These are phyloP conservation scores for Fusarium pseudocircinatum DNA, from an alignment of 2,329 filamentous ascomycete genomes.

Conservation along the genomic window DNA sequence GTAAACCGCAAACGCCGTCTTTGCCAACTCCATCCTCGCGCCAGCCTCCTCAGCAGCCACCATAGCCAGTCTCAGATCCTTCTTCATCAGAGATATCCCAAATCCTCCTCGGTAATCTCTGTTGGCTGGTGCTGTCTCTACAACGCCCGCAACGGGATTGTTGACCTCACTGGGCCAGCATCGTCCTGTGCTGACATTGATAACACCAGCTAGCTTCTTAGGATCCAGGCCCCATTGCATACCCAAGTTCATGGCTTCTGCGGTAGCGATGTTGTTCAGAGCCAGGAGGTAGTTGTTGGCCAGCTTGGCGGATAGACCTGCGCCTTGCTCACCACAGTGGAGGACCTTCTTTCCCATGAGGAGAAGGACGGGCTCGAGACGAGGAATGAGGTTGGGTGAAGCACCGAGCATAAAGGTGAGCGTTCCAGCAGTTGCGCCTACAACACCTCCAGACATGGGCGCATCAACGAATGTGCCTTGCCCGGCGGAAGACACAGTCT, in stretches of 20 bases:
- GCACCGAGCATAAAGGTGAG: slow-evolving; percentile 96
- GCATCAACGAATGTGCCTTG: slow-evolving; percentile 89
- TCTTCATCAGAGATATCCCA: slow-evolving; percentile 80
- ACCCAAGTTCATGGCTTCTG: slow-evolving; percentile 74
- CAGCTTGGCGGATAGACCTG: slow-evolving; percentile 89
- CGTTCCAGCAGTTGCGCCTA: slow-evolving; percentile 86
- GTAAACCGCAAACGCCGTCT: slow-evolving; percentile 73
- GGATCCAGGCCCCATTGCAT: slow-evolving; percentile 68
- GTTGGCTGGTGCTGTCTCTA: slow-evolving; percentile 77
- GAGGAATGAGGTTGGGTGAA: slow-evolving; percentile 66
- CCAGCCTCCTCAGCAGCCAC: slow-evolving; percentile 74
- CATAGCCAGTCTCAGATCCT: slow-evolving; percentile 79
- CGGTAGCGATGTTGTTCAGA: slow-evolving; percentile 84
- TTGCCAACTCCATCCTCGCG: slow-evolving; percentile 72
- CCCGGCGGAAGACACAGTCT: slow-evolving; percentile 69
- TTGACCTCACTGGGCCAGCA: slow-evolving; percentile 98
- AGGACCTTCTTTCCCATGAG: slow-evolving; percentile 88
- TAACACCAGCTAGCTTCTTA: slow-evolving; percentile 78
- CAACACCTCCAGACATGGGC: slow-evolving; percentile 95
- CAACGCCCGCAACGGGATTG: slow-evolving; percentile 89
- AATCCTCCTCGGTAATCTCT: slow-evolving; percentile 83
- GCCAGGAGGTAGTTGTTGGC: slow-evolving; percentile 98
- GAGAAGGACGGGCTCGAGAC: slow-evolving; percentile 74
- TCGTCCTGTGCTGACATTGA: slow-evolving; percentile 92
- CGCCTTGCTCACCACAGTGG: slow-evolving; percentile 85